Conservation (phyloP, 148 eudicot genomes). For the Rhododendron molle region DNA sequence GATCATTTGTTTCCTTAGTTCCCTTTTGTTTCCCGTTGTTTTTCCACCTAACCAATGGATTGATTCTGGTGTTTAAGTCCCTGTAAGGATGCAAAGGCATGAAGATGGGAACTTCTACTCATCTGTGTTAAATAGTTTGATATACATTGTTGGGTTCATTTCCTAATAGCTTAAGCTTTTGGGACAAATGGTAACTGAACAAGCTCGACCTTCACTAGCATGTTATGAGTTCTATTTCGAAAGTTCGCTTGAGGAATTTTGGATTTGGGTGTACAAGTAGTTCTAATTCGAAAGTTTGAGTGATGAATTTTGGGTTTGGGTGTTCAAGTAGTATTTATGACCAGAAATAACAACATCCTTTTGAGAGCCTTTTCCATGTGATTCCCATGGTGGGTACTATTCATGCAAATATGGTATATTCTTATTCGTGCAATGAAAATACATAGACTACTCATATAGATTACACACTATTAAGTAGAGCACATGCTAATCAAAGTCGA, state of each 20-base stretch:
- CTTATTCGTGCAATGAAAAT: neutral
- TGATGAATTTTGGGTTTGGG: neutral
- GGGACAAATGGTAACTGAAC: neutral
- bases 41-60: neutral
- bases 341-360: neutral
- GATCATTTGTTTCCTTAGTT: neutral
- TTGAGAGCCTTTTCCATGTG: neutral
- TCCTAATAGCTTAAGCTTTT: neutral
- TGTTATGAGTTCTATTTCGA: neutral
- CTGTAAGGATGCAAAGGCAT: neutral
- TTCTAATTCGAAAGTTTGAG: neutral
- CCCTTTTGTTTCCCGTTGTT: neutral
- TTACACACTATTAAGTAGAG: neutral
- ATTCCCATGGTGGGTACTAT: neutral
- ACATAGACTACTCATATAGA: neutral
- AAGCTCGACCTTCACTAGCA: neutral
- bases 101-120: neutral
- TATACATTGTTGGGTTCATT: neutral
- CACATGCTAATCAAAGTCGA: neutral
- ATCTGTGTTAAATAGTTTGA: neutral
- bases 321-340: neutral
- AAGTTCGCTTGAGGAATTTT: neutral
- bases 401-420: neutral
- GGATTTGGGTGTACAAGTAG: neutral
- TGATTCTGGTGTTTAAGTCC: neutral